phyloP scores from a whole-genome alignment of 2,329 filamentous ascomycete species.

The Lanzia echinophila region DNA sequence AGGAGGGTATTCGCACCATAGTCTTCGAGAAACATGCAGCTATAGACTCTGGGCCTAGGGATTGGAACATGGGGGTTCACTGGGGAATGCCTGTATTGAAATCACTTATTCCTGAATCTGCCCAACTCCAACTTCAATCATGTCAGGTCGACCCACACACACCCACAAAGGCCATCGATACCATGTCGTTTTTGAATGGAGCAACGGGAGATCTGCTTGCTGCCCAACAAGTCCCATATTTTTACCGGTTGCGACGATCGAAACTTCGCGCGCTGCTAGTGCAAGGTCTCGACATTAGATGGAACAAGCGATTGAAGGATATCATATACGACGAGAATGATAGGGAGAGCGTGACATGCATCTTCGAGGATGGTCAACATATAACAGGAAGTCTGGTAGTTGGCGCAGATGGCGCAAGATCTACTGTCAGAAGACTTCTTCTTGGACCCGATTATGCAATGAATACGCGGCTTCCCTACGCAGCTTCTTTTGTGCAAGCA shows the following conservation, averaged over 20 bases:
- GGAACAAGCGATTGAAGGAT: slow-evolving; percentile 33
- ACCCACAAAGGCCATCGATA: slow-evolving; percentile 26
- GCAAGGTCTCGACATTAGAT: slow-evolving; percentile 32
- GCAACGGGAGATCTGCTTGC: slow-evolving; percentile 27
- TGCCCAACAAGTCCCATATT: slow-evolving; percentile 24
- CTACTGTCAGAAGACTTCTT: slow-evolving; percentile 26
- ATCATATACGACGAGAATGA: slow-evolving; percentile 28
- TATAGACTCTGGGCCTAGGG: slow-evolving; percentile 23
- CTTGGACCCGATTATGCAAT: slow-evolving; percentile 27
- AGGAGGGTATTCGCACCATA: slow-evolving; percentile 19
- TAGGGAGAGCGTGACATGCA: slow-evolving; percentile 23
- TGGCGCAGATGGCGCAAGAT: slow-evolving; percentile 32
- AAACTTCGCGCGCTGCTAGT: slow-evolving; percentile 33
- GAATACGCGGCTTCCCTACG: slow-evolving; percentile 37
- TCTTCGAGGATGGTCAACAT: slow-evolving; percentile 30
- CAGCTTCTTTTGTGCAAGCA: slow-evolving; percentile 39
- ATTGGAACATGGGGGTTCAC: slow-evolving; percentile 35
- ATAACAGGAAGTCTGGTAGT: slow-evolving; percentile 28
- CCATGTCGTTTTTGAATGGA: slow-evolving; percentile 31
- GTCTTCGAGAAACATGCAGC: slow-evolving; percentile 26
- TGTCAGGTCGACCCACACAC: slow-evolving; percentile 29
- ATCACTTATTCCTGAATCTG: slow-evolving; percentile 27
- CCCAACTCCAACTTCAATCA: slow-evolving; percentile 25
- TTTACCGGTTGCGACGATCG: slow-evolving; percentile 31
- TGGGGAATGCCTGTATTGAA: slow-evolving; percentile 31